Evolutionary conservation across 768 basidiomycete genomes (phyloP).

Genomic region (Serendipita indica): DNA sequence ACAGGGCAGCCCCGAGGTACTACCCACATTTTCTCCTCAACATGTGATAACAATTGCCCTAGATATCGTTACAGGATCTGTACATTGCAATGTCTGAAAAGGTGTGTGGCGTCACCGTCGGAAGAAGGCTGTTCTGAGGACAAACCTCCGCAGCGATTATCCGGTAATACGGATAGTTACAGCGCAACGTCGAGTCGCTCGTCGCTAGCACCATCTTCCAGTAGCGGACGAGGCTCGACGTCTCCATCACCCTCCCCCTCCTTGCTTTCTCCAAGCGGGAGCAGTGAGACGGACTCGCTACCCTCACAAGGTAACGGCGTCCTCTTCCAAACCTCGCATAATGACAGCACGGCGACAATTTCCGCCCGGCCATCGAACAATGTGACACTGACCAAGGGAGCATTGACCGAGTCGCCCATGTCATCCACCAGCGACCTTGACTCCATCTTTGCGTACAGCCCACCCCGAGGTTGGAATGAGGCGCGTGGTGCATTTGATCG

Average conservation of each 20-base stretch:
- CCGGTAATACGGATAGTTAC: not conserved
- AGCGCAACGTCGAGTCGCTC: not conserved
- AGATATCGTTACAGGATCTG: conserved; percentile 5
- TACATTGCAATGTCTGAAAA: not conserved
- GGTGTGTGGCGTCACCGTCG: not conserved
- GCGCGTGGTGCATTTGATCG: not conserved
- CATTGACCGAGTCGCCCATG: not conserved
- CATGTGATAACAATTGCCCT: not conserved
- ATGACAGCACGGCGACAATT: not conserved
- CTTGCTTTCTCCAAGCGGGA: not conserved
- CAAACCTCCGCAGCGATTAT: not conserved
- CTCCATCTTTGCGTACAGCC: not conserved
- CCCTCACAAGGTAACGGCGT: not conserved
- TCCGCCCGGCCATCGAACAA: not conserved
- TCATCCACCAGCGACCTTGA: conserved; percentile 1
- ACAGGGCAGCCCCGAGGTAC: not conserved
- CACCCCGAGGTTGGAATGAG: not conserved
- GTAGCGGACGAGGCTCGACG: not conserved
- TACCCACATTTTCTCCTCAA: not conserved
- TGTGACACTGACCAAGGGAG: not conserved
- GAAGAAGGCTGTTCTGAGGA: not conserved
- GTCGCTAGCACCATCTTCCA: not conserved
- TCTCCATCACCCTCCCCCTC: not conserved
- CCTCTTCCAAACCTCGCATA: not conserved
- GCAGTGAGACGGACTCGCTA: not conserved